phyloP scores from a whole-genome alignment of 192 early-diverging fungal genomes.

The Phycomyces nitens region DNA sequence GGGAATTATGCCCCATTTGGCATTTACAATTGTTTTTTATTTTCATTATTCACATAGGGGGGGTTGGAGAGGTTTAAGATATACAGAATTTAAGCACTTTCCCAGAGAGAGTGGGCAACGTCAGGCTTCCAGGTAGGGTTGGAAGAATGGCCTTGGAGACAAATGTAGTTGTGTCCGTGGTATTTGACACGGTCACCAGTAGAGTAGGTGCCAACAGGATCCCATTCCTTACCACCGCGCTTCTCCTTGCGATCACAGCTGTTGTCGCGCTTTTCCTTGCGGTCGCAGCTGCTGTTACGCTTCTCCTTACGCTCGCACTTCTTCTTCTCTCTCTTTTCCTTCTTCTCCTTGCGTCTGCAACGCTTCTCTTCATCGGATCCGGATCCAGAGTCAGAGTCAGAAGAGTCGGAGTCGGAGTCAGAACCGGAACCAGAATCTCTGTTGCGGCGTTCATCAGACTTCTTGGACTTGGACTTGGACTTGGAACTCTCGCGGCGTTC shows the following conservation, averaged over 20 bases:
- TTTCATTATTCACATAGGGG: neutral
- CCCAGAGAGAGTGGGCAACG: conserved; percentile 49
- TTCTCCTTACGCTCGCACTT: conserved; percentile 7
- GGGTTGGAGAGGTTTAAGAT: neutral
- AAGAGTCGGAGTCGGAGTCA: neutral
- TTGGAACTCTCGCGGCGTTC: too few relatives aligned
- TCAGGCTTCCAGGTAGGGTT: conserved; percentile 47
- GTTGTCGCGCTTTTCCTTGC: conserved; percentile 13
- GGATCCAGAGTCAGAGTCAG: neutral
- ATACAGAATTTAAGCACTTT: conserved; percentile 23
- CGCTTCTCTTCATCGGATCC: neutral
- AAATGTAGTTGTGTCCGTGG: conserved; percentile 41
- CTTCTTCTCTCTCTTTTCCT: conserved; percentile 5
- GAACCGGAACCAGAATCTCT: neutral
- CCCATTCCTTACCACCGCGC: conserved; percentile 35
- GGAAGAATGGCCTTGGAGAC: conserved; percentile 44
- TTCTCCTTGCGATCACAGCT: conserved; percentile 1
- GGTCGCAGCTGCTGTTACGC: conserved; percentile 10
- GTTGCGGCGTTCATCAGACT: neutral
- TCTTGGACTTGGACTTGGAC: neutral
- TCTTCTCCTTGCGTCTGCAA: neutral
- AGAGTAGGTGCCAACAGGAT: conserved; percentile 42
- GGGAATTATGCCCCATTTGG: too few relatives aligned
- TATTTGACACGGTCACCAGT: conserved; percentile 49
- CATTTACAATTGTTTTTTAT: too few relatives aligned